Evolutionary conservation across 345 rosid genomes (phyloP), one percentile per base, ranked within the genome.

Genomic region (Kandelia obovata): DNA sequence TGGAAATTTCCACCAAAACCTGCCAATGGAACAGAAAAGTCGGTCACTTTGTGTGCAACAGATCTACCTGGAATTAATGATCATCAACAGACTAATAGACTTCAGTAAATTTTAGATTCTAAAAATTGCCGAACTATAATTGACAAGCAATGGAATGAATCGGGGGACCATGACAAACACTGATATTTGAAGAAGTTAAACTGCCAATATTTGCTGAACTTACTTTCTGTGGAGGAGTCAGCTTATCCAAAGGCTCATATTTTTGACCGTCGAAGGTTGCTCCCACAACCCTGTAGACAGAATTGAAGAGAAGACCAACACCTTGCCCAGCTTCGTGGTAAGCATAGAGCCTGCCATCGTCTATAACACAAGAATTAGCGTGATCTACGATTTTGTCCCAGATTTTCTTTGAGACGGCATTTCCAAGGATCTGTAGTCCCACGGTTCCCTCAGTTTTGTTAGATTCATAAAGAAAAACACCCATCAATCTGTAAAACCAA

Each of bases 381-480:
- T 95, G 99, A 2, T 67, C 75, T 60, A 87, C 71, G 62, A 92
- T 88, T 32, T 73, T 63, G 0, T 87, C 80, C 96, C 93, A 92
- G 9, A 4, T 80, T 73, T 19, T 83, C 67, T 67, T 83, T 17
- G 96, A 68, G 66, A 78, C 73, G 32, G 78, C 78, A 25, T 26
- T 51, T 64, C 80, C 74, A 57, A 91, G 67, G 7, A 86, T 73
- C 99, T 95, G 77, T 72, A 35, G 7, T 19, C 32, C 61, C 62
- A 59, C 9, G 35, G 17, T n/a, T 1, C 17, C 23, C 4, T 3
- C 5, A 43, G 56, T 67, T 39, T n/a, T 31, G 46, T 53, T 4
- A 10, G 62, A 53, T 69, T 70, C 58, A 73, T 37, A 7, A 55
- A 21, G 32, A 71, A 20, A 13, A 65, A 21, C 26, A 5, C 8